Evolutionary conservation across 768 basidiomycete genomes (phyloP).

Genomic region (Auriscalpium vulgare): DNA sequence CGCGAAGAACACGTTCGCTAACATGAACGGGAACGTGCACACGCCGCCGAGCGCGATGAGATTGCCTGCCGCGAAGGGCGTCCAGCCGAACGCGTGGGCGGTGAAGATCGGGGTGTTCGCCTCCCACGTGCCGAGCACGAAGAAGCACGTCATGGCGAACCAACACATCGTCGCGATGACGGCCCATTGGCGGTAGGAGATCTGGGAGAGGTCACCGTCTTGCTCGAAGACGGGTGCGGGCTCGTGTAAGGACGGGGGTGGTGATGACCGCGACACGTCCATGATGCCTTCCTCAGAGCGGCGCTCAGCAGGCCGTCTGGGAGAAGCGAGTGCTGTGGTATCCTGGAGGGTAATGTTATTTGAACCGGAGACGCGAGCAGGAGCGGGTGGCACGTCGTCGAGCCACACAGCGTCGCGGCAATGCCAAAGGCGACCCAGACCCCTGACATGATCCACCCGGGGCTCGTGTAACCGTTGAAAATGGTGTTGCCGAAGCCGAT

Average conservation of each 20-base stretch:
- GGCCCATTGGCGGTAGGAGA: slow-evolving; percentile 36
- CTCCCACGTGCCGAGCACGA: too few relatives aligned
- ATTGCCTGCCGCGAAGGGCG: too few relatives aligned
- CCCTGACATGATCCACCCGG: slow-evolving; percentile 56
- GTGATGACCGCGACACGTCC: background rate
- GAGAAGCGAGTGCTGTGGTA: background rate
- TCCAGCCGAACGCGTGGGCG: too few relatives aligned
- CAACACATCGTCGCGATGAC: slow-evolving; percentile 60
- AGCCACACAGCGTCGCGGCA: slow-evolving; percentile 21
- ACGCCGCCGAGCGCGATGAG: too few relatives aligned
- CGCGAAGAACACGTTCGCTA: too few relatives aligned
- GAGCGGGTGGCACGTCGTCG: slow-evolving; percentile 24
- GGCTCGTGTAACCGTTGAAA: slow-evolving; percentile 56
- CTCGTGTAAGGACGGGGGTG: background rate
- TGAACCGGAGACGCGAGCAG: background rate
- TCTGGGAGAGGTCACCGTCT: background rate
- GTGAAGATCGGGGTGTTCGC: too few relatives aligned
- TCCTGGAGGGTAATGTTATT: background rate
- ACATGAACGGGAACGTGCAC: too few relatives aligned
- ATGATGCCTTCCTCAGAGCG: background rate
- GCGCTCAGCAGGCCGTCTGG: background rate
- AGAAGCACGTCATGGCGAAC: slow-evolving; percentile 63
- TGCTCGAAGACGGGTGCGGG: slow-evolving; percentile 3
- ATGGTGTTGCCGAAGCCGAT: too few relatives aligned
- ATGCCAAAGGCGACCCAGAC: slow-evolving; percentile 48